Evolutionary conservation across 768 basidiomycete genomes (phyloP), one percentile per base, ranked within the genome.

Genomic region (Tulasnella sp.): DNA sequence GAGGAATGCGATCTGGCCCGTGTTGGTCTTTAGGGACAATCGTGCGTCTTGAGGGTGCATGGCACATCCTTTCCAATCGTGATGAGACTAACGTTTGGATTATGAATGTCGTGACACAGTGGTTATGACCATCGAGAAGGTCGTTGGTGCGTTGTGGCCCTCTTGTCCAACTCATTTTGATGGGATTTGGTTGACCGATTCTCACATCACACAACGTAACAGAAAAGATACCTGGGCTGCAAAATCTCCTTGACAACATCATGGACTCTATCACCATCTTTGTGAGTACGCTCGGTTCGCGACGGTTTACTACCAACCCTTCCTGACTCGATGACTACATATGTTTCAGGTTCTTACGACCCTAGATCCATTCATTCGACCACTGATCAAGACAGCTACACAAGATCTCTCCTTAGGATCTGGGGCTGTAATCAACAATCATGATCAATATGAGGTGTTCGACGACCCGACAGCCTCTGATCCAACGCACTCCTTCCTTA

Each of bases 191-290:
- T n/a, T n/a, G n/a, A n/a, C n/a, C n/a, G n/a, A n/a, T n/a, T n/a
- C n/a, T n/a, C n/a, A n/a, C n/a, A n/a, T n/a, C n/a, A n/a, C n/a
- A n/a, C n/a, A n/a, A 7, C 21, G 27, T 45, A 43, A 19, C 24
- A 56, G 88, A 93, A 71, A 86, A 82, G 70, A 90, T 92, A 51
- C 92, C 92, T 0, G 90, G 92, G 0, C 73, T 93, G 8, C 74
- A 76, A 0, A 67, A 80, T 0, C 68, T 92, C 58, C 78, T 91
- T 50, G 87, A 92, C 4, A 44, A 21, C 19, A 42, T 61, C 24
- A 61, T 48, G 30, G 50, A 61, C 11, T 27, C 60, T 2, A 56
- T 61, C 22, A 29, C 41, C 21, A 53, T 61, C 7, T 61, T 56
- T 42, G 54, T 56, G 44, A 9, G 54, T 46, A 30, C 27, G 15